phyloP scores from a whole-genome alignment of 176 grass and related monocot species.

The Phyllostachys edulis region DNA sequence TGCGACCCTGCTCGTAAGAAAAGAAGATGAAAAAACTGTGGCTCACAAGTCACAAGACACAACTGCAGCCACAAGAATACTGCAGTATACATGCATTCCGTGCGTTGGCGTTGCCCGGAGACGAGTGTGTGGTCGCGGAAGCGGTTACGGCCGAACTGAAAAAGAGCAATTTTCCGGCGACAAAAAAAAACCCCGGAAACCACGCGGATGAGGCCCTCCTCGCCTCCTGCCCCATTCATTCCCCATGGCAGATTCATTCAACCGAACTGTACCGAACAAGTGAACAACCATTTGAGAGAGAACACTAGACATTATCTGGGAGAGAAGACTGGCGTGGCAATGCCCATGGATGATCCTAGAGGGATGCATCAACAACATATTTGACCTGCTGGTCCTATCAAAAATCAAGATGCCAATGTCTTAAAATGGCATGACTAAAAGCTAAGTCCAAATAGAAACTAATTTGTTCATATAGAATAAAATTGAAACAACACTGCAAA shows the following conservation, averaged over 20 bases:
- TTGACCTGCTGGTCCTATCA: too few relatives aligned
- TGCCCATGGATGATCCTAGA: too few relatives aligned
- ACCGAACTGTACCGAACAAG: background rate
- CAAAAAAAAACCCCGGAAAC: too few relatives aligned
- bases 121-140: background rate
- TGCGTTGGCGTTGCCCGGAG: background rate
- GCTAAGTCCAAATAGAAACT: background rate
- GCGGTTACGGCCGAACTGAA: background rate
- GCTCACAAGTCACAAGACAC: background rate
- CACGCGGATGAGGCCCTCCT: background rate
- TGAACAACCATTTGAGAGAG: too few relatives aligned
- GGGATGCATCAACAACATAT: too few relatives aligned
- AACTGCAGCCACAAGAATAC: background rate
- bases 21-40: background rate
- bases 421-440: slow-evolving; percentile 20
- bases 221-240: background rate
- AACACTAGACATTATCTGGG: background rate
- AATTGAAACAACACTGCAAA: too few relatives aligned
- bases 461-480: background rate
- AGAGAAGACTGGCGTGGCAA: background rate
- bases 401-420: slow-evolving; percentile 6
- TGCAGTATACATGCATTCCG: background rate
- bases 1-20: background rate
- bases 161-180: slow-evolving; percentile 1
- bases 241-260: background rate